These are phyloP conservation scores for Cladosporium sp. DNA, from an alignment of 2,329 filamentous ascomycete species.

Conservation along the genomic window DNA sequence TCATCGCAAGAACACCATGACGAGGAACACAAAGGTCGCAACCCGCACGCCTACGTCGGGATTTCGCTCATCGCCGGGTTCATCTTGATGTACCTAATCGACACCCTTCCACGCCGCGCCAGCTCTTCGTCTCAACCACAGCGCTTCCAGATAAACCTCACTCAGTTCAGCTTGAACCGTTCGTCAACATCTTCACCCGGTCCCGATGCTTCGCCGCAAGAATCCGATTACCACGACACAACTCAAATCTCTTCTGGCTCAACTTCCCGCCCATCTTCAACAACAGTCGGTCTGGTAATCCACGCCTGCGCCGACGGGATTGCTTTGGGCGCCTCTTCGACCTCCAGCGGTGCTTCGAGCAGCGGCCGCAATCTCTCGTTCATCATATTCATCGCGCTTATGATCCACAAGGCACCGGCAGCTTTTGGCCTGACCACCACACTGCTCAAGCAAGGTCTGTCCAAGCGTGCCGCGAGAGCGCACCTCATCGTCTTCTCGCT, in stretches of 20 bases:
- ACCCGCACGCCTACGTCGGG: conserved; percentile 79
- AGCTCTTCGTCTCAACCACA: conserved; percentile 61
- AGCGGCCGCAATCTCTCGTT: conserved; percentile 76
- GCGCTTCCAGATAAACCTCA: conserved; percentile 84
- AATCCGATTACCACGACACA: conserved; percentile 40
- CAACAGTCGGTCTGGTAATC: conserved; percentile 92
- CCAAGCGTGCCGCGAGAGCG: conserved; percentile 78
- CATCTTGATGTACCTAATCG: conserved; percentile 94
- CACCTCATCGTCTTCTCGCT: conserved; percentile 91
- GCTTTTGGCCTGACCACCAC: conserved; percentile 93
- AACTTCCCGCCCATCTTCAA: conserved; percentile 40
- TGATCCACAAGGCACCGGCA: conserved; percentile 93
- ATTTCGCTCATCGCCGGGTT: conserved; percentile 86
- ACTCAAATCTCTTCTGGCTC: conserved; percentile 18
- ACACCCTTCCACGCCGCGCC: conserved; percentile 76
- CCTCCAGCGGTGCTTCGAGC: conserved; percentile 61
- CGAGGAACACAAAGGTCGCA: conserved; percentile 40
- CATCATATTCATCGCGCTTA: conserved; percentile 93
- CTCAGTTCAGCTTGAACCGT: conserved; percentile 63
- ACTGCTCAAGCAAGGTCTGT: conserved; percentile 84
- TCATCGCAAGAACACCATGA: conserved; percentile 13
- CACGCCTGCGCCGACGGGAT: conserved; percentile 95
- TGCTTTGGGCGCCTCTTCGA: conserved; percentile 83
- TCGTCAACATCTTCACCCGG: conserved; percentile 40
- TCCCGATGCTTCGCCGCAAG: conserved; percentile 26